These are phyloP conservation scores for Dovyalis caffra DNA, from an alignment of 345 rosid genomes.

Conservation along the genomic window DNA sequence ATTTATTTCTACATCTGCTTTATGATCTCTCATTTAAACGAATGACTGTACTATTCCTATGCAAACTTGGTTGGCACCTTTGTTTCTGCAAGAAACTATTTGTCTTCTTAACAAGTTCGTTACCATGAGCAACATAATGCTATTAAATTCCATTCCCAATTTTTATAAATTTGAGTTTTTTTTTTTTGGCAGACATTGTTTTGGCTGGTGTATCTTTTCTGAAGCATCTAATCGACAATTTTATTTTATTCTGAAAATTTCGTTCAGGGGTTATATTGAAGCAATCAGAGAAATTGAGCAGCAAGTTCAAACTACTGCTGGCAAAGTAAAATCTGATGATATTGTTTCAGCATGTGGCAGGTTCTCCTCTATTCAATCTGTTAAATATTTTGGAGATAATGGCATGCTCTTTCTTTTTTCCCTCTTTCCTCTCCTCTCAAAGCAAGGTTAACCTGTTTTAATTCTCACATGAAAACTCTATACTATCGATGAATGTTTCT, in stretches of 20 bases:
- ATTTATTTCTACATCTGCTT: not conserved
- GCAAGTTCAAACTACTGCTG: slow-evolving; percentile 50
- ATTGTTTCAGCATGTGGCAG: slow-evolving; percentile 97
- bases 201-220: too few species aligned
- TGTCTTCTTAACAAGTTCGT: too few species aligned
- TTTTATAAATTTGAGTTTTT: too few species aligned
- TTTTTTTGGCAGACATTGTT: too few species aligned
- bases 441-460: too few species aligned
- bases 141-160: too few species aligned
- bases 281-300: slow-evolving; percentile 84
- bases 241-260: too few species aligned
- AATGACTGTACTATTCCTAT: not conserved
- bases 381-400: not conserved
- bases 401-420: not conserved
- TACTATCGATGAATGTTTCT: too few species aligned
- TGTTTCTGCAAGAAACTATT: not conserved
- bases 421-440: too few species aligned
- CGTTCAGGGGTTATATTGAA: slow-evolving; percentile 84
- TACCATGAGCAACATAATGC: too few species aligned
- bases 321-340: slow-evolving; percentile 63
- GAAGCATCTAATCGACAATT: too few species aligned
- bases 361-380: slow-evolving; percentile 39
- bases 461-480: too few species aligned
- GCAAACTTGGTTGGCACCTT: not conserved
- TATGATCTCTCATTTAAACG: not conserved